Conservation (phyloP, 75 land plant genomes). For the Pinus tabuliformis region DNA sequence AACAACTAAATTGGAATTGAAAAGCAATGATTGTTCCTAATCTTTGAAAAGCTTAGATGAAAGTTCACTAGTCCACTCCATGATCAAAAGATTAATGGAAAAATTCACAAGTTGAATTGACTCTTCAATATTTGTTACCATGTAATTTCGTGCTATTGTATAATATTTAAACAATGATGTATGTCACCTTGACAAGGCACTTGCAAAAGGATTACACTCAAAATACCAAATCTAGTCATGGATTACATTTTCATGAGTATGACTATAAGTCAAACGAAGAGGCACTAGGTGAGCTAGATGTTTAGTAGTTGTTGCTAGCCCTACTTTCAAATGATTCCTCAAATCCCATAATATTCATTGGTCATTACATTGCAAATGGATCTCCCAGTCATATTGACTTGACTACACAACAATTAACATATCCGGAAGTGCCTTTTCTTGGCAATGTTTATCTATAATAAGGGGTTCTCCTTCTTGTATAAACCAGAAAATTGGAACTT, state of each 20-base stretch:
- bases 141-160: slow-evolving; percentile 42
- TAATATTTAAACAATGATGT: slow-evolving; percentile 34
- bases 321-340: slow-evolving; percentile 87
- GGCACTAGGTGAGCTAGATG: slow-evolving; percentile 46
- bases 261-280: slow-evolving; percentile 36
- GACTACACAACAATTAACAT: slow-evolving; percentile 45
- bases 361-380: slow-evolving; percentile 89
- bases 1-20: too few species aligned
- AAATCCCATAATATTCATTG: slow-evolving; percentile 77
- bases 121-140: slow-evolving; percentile 34
- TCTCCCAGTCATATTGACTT: slow-evolving; percentile 26
- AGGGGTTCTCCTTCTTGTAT: slow-evolving; percentile 71
- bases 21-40: too few species aligned
- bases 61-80: too few species aligned
- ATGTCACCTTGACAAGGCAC: slow-evolving; percentile 28
- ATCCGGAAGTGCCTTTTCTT: slow-evolving; percentile 47
- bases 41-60: too few species aligned
- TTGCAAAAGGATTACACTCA: slow-evolving; percentile 29
- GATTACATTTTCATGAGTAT: slow-evolving; percentile 34
- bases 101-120: slow-evolving; percentile 26
- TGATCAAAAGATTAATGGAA: slow-evolving; percentile 10
- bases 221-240: slow-evolving; percentile 46
- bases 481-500: slow-evolving; percentile 98
- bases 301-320: slow-evolving; percentile 83
- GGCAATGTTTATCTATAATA: slow-evolving; percentile 90